Evolutionary conservation across 768 basidiomycete genomes (phyloP).

Genomic region (Pholiota conissans): DNA sequence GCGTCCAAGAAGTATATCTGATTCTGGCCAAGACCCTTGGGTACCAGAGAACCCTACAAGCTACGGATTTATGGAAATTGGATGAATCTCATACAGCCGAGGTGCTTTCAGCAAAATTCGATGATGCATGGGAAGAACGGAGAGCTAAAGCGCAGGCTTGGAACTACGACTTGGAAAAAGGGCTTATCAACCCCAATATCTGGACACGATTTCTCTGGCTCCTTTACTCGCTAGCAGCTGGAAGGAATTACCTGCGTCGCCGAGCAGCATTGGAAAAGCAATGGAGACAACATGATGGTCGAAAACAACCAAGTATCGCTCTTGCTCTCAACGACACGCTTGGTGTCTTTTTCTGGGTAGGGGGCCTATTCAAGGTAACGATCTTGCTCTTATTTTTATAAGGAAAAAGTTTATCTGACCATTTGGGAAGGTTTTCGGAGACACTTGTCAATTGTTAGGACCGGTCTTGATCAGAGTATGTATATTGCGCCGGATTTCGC

Average conservation of each 20-base stretch:
- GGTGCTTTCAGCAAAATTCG: constrained; percentile 50
- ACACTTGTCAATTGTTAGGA: constrained; percentile 61
- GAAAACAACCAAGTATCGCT: constrained; percentile 50
- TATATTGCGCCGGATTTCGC: neutral
- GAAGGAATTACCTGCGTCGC: constrained; percentile 25
- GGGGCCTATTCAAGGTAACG: constrained; percentile 55
- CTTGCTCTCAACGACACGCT: constrained; percentile 65
- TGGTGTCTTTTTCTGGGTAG: constrained; percentile 60
- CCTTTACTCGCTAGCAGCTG: constrained; percentile 27
- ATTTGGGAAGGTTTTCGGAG: constrained; percentile 50
- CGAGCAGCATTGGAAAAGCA: constrained; percentile 31
- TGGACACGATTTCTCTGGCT: constrained; percentile 41
- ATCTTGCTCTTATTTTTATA: neutral
- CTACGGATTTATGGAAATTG: constrained; percentile 74
- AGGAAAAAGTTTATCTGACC: neutral
- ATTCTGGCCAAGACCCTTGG: constrained; percentile 46
- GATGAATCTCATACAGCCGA: constrained; percentile 49
- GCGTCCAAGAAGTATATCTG: neutral
- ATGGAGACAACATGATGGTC: constrained; percentile 48
- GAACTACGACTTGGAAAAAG: constrained; percentile 48
- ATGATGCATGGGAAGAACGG: constrained; percentile 53
- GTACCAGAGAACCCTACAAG: constrained; percentile 72
- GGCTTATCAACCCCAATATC: constrained; percentile 43
- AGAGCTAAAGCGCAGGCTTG: constrained; percentile 50
- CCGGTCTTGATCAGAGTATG: constrained; percentile 60